These are phyloP conservation scores for Claviceps pusilla DNA, from an alignment of 2,329 filamentous ascomycete genomes.

Conservation along the genomic window DNA sequence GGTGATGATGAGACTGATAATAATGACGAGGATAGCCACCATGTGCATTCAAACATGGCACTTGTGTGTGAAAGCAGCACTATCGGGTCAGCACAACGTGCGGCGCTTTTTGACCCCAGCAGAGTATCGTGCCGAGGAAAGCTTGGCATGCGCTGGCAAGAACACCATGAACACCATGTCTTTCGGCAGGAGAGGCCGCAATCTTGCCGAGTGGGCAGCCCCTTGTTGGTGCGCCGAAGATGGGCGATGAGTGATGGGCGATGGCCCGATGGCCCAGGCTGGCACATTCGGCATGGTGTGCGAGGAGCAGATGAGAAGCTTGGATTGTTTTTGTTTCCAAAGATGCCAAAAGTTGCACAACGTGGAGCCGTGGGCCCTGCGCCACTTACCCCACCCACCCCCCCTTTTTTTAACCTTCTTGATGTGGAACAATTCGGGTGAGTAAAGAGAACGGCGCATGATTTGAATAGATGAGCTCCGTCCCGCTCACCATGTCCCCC, in stretches of 20 bases:
- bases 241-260: background rate
- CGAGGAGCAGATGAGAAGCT: background rate
- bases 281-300: background rate
- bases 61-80: background rate
- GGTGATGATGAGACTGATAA: background rate
- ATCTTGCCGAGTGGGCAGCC: background rate
- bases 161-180: background rate
- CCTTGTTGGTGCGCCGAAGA: background rate
- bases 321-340: background rate
- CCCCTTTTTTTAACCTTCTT: no score
- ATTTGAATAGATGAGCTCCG: background rate
- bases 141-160: conserved; percentile 11
- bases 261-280: background rate
- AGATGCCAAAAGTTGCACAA: background rate
- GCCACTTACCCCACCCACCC: no score
- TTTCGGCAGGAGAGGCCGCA: background rate
- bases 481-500: background rate
- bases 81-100: conserved; percentile 8
- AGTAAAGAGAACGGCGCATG: background rate
- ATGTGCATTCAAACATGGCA: background rate
- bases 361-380: background rate
- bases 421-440: background rate
- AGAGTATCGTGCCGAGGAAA: conserved; percentile 6
- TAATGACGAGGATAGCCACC: background rate
- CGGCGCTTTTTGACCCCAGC: background rate